Conservation (phyloP, 2,329 filamentous ascomycete species). For the Sarocladiaceae sp. region DNA sequence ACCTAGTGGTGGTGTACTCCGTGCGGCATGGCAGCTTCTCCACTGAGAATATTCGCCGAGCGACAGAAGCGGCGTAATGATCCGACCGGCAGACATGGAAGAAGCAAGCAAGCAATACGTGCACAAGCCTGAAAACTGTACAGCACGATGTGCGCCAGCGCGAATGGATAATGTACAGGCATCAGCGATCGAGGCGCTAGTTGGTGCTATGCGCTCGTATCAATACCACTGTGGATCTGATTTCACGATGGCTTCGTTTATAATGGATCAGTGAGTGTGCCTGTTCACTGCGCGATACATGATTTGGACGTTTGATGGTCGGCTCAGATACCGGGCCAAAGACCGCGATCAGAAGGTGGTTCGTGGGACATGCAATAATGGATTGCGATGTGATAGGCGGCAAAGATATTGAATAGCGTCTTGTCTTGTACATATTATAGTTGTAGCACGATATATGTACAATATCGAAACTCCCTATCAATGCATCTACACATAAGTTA, state of each 20-base stretch:
- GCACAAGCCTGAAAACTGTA: too few species aligned
- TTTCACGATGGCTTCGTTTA: slow-evolving; percentile 5
- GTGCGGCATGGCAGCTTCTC: not conserved
- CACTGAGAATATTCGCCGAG: slow-evolving; percentile 6
- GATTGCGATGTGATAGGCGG: not conserved
- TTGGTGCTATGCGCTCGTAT: not conserved
- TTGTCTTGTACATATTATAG: not conserved
- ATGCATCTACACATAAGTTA: not conserved
- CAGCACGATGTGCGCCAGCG: too few species aligned
- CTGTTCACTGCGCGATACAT: not conserved
- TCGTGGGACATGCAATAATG: not conserved
- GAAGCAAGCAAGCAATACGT: not conserved
- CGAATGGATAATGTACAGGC: not conserved
- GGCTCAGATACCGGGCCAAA: not conserved
- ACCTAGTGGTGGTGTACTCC: not conserved
- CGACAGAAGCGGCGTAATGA: slow-evolving; percentile 5
- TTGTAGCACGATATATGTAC: not conserved
- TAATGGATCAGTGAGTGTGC: not conserved
- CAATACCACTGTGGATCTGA: not conserved
- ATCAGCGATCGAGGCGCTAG: not conserved
- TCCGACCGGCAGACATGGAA: not conserved
- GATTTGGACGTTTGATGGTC: not conserved
- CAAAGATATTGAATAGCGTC: not conserved
- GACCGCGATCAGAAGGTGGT: not conserved
- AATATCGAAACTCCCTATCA: too few species aligned